Evolutionary conservation across 2,329 filamentous ascomycete species (phyloP), one percentile per base, ranked within the genome.

Genomic region (Elsinoe arachidis): DNA sequence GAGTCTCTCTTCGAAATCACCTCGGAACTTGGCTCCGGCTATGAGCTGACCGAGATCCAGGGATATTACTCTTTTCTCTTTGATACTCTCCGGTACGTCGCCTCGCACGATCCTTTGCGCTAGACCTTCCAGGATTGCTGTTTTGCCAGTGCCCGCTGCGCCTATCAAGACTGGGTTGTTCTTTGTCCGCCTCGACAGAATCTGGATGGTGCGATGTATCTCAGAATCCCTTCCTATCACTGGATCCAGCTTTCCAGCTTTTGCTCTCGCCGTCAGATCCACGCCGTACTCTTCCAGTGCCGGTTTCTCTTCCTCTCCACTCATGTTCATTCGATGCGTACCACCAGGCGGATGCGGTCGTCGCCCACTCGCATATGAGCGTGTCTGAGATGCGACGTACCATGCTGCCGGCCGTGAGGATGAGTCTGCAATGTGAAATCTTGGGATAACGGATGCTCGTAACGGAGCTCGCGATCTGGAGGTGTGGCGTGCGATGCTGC

Each of bases 141-240:
- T 97, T 75, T 97, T 97, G 60, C 92, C 92, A 0, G 90, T 95
- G 63, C 91, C 92, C 7, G 90, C 89, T 47, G 84, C 85, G 61
- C 92, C 92, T 59, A 96, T 96, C n/a, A 96, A 76, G 0, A 96
- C 91, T 0, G 92, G 92, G 63, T 95, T 95, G 65, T 96, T 97
- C 73, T 97, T 97, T 6, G 93, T 97, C 60, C 93, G 80, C 61
- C 93, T 80, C 14, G 91, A 96, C 1, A 99, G 74, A 10, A 99
- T 87, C 67, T 97, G 93, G 59, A 97, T 96, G 0, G 91, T 96
- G 52, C 93, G 80, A 67, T 96, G 89, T 55, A 97, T 96, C 70
- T 96, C 93, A 4, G 82, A 78, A 66, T 96, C 91, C 70, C 93
- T 81, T 17, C 93, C 93, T 67, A 99, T 97, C 12, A 97, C 92